phyloP scores from a whole-genome alignment of 2,329 filamentous ascomycete species.

The Cryphonectria nitschkei region DNA sequence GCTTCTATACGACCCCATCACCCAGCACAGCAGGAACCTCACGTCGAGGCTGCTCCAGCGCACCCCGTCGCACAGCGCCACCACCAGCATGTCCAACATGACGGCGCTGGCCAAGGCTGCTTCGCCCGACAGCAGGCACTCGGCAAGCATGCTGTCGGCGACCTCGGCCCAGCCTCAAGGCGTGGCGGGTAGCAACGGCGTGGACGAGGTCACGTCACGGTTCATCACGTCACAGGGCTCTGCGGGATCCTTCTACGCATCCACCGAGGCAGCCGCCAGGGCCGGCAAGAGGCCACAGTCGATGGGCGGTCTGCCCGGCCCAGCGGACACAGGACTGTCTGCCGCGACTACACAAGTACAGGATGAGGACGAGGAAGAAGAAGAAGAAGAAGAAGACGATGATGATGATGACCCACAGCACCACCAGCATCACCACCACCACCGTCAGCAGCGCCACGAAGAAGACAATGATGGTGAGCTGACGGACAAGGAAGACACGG shows the following conservation, averaged over 20 bases:
- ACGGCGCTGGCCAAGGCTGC: conserved; percentile 52
- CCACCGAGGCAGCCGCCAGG: conserved; percentile 35
- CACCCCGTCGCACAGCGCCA: conserved; percentile 62
- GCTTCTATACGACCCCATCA: conserved; percentile 43
- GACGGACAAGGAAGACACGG: conserved; percentile 46
- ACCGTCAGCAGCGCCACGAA: not conserved
- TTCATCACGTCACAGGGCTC: conserved; percentile 56
- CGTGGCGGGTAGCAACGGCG: conserved; percentile 47
- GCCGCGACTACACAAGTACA: conserved; percentile 24
- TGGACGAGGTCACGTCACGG: conserved; percentile 58
- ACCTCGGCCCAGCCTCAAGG: conserved; percentile 34
- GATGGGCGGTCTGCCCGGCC: conserved; percentile 41
- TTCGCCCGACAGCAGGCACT: conserved; percentile 38
- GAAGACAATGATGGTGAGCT: conserved; percentile 35
- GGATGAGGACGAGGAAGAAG: conserved; percentile 32
- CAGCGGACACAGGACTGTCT: conserved; percentile 28
- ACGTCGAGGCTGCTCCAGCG: conserved; percentile 70
- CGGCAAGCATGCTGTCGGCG: conserved; percentile 39
- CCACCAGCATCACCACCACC: too few species aligned
- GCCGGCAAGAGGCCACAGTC: conserved; percentile 44
- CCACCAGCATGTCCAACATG: conserved; percentile 68
- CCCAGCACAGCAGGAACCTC: conserved; percentile 65
- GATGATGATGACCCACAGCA: not conserved
- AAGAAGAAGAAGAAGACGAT: conserved; percentile 33
- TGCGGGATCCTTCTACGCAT: conserved; percentile 55